These are phyloP conservation scores for Lachnellula occidentalis DNA, from an alignment of 2,329 filamentous ascomycete genomes.

Conservation along the genomic window DNA sequence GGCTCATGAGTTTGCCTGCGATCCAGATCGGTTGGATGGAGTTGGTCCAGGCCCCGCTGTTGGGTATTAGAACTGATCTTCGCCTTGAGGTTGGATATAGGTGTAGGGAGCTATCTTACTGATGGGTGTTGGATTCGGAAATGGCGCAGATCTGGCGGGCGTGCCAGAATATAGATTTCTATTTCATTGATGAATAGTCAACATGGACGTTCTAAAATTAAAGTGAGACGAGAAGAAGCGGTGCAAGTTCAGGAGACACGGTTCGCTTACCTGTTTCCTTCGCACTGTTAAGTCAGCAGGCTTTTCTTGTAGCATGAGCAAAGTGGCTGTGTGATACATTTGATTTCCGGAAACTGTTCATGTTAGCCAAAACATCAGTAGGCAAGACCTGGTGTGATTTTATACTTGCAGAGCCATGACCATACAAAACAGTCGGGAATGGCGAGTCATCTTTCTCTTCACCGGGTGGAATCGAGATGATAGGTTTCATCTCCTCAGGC, in stretches of 20 bases:
- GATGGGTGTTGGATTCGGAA: conserved; percentile 27
- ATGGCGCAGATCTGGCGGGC: conserved; percentile 51
- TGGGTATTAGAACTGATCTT: conserved; percentile 22
- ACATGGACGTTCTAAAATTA: too few relatives aligned
- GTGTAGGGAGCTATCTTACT: background rate
- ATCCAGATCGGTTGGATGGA: conserved; percentile 54
- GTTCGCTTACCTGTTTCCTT: conserved; percentile 18
- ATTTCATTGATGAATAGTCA: background rate
- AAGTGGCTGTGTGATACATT: conserved; percentile 30
- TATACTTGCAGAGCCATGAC: conserved; percentile 6
- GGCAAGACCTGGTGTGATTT: background rate
- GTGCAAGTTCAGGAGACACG: background rate
- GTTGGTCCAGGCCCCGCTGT: conserved; percentile 51
- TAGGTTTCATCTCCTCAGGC: conserved; percentile 33
- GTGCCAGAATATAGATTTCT: conserved; percentile 45
- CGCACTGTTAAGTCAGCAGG: conserved; percentile 24
- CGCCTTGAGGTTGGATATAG: background rate
- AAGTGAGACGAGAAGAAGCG: too few relatives aligned
- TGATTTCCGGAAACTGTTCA: conserved; percentile 32
- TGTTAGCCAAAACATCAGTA: background rate
- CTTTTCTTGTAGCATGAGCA: conserved; percentile 30
- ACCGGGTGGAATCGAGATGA: conserved; percentile 33
- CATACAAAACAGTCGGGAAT: conserved; percentile 17
- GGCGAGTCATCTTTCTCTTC: conserved; percentile 22
- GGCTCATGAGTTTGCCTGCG: conserved; percentile 48